Percentiles rank a stretch among this genome's conserved stretches.
These are phyloP conservation scores for Truncatella angustata DNA, from an alignment of 2,329 filamentous ascomycete species.

Conservation along the genomic window DNA sequence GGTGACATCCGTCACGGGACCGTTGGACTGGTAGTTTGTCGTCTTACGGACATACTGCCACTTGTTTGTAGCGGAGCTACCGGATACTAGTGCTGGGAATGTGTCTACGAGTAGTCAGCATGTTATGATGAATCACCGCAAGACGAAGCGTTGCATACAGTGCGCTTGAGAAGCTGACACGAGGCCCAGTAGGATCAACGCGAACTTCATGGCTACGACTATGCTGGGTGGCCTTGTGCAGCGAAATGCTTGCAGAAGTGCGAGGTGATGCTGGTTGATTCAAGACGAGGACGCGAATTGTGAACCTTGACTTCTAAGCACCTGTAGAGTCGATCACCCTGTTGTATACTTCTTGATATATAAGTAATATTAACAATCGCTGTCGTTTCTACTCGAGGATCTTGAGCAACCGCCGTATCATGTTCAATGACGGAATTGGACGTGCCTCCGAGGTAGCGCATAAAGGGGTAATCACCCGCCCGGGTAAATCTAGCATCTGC, in stretches of 20 bases:
- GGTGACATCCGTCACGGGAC: constrained; percentile 29
- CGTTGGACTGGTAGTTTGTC: constrained; percentile 33
- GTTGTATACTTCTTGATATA: too few species aligned
- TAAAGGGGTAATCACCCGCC: neutral
- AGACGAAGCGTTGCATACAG: neutral
- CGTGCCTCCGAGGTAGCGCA: neutral
- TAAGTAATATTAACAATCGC: too few species aligned
- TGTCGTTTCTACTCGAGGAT: neutral
- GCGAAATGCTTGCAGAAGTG: neutral
- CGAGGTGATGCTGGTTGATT: neutral
- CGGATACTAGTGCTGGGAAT: constrained; percentile 4
- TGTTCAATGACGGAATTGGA: neutral
- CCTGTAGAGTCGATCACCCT: too few species aligned
- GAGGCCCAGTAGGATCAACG: neutral
- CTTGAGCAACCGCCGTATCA: neutral
- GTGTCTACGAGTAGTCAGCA: constrained; percentile 4
- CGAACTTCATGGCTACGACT: neutral
- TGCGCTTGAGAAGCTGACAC: constrained; percentile 2
- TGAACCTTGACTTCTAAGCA: too few species aligned
- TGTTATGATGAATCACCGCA: neutral
- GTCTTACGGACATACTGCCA: constrained; percentile 23
- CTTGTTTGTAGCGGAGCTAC: neutral
- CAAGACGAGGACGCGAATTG: too few species aligned
- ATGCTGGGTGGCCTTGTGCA: neutral
- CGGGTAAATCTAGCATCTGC: neutral